Conservation (phyloP, 2,329 filamentous ascomycete species). For the Pseudophaeomoniella oleicola region DNA sequence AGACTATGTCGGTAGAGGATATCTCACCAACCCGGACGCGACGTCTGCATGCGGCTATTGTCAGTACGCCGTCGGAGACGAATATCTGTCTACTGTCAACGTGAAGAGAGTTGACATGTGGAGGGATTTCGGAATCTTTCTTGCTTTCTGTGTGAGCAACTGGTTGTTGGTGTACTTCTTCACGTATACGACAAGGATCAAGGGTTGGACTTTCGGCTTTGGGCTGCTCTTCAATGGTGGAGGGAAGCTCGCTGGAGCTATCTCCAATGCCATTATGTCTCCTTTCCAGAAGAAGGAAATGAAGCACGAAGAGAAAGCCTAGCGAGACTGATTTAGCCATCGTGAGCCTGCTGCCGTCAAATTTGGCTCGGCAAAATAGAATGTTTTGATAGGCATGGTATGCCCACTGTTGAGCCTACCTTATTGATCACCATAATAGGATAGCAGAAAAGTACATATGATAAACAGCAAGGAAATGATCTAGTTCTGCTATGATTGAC, state of each 20-base stretch:
- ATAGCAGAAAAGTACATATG: too few species aligned
- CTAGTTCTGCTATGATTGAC: too few species aligned
- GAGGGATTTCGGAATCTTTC: conserved; percentile 58
- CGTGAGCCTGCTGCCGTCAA: too few species aligned
- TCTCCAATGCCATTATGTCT: conserved; percentile 5
- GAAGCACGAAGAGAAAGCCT: too few species aligned
- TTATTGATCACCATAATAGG: too few species aligned
- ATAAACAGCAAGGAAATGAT: too few species aligned
- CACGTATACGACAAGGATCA: conserved; percentile 57
- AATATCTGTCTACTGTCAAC: conserved; percentile 50
- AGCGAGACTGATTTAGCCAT: too few species aligned
- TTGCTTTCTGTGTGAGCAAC: conserved; percentile 56
- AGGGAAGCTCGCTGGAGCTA: conserved; percentile 24
- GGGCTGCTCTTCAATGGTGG: conserved; percentile 37
- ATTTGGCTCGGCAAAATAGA: too few species aligned
- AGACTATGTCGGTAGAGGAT: conserved; percentile 38
- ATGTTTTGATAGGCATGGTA: too few species aligned
- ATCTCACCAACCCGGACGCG: conserved; percentile 47
- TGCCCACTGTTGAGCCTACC: too few species aligned
- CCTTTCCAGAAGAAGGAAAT: background rate
- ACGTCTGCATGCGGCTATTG: conserved; percentile 54
- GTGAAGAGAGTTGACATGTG: conserved; percentile 48
- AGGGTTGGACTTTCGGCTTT: conserved; percentile 57
- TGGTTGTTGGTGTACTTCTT: conserved; percentile 64
- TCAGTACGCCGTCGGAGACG: conserved; percentile 46